Conservation (phyloP, 163 green algal species). For the Coccomyxa subellipsoidea region DNA sequence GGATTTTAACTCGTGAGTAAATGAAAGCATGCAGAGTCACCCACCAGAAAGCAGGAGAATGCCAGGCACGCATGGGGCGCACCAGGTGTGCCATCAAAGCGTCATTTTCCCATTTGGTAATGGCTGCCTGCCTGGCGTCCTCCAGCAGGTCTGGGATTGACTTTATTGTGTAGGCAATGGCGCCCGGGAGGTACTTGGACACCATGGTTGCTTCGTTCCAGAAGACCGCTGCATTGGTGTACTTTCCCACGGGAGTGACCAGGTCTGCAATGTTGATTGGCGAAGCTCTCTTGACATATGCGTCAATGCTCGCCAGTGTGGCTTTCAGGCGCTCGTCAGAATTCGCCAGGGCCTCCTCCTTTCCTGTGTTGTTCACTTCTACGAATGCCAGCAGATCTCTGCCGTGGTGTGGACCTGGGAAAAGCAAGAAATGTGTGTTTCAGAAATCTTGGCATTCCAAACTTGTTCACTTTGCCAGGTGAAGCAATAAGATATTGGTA, state of each 20-base stretch:
- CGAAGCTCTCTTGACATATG: neutral
- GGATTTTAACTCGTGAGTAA: too few species aligned
- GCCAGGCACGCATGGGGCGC: neutral
- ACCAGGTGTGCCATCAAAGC: neutral
- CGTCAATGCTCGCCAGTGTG: neutral
- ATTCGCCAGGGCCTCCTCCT: neutral
- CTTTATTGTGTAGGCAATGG: conserved; percentile 3
- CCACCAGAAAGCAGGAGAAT: too few species aligned
- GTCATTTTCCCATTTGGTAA: neutral
- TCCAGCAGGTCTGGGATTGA: neutral
- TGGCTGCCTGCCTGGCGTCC: neutral
- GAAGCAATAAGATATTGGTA: neutral
- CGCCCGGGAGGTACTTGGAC: neutral
- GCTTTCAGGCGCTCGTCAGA: neutral
- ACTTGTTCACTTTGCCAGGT: neutral
- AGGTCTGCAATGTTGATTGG: neutral
- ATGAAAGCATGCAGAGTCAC: too few species aligned
- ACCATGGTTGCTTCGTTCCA: neutral
- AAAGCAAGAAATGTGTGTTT: neutral
- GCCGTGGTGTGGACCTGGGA: neutral
- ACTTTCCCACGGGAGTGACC: neutral
- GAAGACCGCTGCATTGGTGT: neutral
- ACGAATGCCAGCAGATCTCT: neutral
- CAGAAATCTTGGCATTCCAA: neutral
- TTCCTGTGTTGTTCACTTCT: neutral